Evolutionary conservation across 2,329 filamentous ascomycete species (phyloP), one percentile per base, ranked within the genome.

Genomic region (Sporothrix luriei): DNA sequence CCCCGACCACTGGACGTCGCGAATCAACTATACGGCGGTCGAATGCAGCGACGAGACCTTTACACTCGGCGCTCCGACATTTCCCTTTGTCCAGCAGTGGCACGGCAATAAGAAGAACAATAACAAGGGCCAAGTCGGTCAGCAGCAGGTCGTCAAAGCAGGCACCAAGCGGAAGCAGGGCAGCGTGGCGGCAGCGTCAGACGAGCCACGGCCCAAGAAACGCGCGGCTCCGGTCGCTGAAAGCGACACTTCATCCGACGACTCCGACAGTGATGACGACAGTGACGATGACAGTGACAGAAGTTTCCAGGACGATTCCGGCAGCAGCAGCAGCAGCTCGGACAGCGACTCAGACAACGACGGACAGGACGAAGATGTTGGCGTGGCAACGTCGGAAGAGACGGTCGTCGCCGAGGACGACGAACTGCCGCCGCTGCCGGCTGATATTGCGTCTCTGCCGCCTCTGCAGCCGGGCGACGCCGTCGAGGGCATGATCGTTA

Each of bases 61-160:
- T 51, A 81, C 85, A 43, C 82, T 97, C 59, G 91, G 86, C 68
- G 85, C 91, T 46, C 94, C 94, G 0, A 92, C 94, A 0, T 97
- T 96, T 76, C 94, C 94, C 0, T 97, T 97, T 78, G 83, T 91
- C 19, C 93, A 97, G 78, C 87, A 91, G 61, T 97, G 94, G 94
- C 92, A 97, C 78, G 85, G 14, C 40, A 43, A 13, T 43, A 43
- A 87, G 3, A 94, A 75, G 84, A 86, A 77, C 19, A 80, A 81
- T 1, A 48, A 11, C n/a, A 40, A 9, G 1, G 38, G 13, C 29
- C 29, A 33, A 33, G 7, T 16, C 9, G 43, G 43, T 10, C 24
- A 40, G 26, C 33, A 38, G 11, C 10, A 26, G n/a, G 11, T 43
- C 24, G 21, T 29, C 13, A 33, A 7, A 0, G 54, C 69, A 24